Percentiles rank a stretch among this genome's conserved stretches.
Evolutionary conservation across 352 stramenopile genomes (phyloP).

Genomic region (Elongisporangium anandrum): DNA sequence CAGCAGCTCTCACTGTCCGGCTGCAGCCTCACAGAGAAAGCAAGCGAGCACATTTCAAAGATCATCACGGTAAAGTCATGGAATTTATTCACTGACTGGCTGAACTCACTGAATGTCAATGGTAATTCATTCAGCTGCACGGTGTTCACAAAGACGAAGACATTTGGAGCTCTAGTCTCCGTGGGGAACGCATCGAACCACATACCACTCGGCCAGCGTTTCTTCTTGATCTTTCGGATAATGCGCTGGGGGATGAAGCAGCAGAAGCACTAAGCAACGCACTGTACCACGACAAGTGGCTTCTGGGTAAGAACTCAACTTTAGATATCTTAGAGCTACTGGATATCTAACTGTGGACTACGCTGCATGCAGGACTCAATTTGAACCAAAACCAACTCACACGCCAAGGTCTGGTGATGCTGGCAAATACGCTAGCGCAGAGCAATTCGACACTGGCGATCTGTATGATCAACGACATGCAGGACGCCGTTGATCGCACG

Average conservation of each 20-base stretch:
- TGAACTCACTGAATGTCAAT: neutral
- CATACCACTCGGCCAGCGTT: slow-evolving; percentile 9
- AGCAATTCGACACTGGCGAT: slow-evolving; percentile 47
- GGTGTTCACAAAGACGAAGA: slow-evolving; percentile 44
- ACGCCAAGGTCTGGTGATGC: slow-evolving; percentile 14
- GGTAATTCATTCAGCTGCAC: slow-evolving; percentile 34
- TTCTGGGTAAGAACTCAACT: slow-evolving; percentile 25
- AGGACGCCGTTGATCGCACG: slow-evolving; percentile 15
- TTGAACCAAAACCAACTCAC: slow-evolving; percentile 39
- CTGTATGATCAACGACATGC: slow-evolving; percentile 26
- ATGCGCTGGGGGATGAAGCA: slow-evolving; percentile 33
- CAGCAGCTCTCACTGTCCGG: slow-evolving; percentile 36
- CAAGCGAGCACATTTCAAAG: slow-evolving; percentile 48
- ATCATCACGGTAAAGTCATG: slow-evolving; percentile 37
- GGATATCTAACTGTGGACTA: neutral
- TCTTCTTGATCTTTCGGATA: slow-evolving; percentile 46
- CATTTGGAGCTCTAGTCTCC: slow-evolving; percentile 54
- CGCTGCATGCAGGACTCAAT: slow-evolving; percentile 26
- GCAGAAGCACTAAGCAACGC: slow-evolving; percentile 33
- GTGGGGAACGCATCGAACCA: slow-evolving; percentile 15
- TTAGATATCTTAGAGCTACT: neutral
- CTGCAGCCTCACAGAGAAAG: slow-evolving; percentile 45
- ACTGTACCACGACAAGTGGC: slow-evolving; percentile 69
- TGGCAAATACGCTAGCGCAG: slow-evolving; percentile 31
- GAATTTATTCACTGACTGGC: no score